Evolutionary conservation across 169 alveolate genomes (phyloP).

Genomic region (Plasmodium knowlesi): DNA sequence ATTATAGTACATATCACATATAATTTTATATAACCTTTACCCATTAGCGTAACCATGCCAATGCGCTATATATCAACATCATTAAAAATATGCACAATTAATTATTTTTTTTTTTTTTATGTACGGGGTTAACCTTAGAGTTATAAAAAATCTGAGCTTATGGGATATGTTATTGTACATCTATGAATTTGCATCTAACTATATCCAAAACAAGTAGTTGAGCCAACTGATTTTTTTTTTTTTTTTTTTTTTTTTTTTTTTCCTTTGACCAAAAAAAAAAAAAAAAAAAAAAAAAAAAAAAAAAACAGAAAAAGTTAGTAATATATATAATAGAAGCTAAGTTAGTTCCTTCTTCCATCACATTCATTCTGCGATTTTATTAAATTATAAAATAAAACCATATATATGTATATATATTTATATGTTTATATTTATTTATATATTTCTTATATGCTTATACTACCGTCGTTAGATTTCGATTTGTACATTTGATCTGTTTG

Average conservation of each 20-base stretch:
- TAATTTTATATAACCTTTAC: background rate
- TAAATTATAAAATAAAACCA: background rate
- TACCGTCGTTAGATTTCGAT: background rate
- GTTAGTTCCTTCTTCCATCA: background rate
- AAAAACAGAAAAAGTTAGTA: background rate
- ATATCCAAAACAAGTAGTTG: background rate
- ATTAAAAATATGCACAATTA: background rate
- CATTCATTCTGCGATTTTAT: background rate
- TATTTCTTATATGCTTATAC: too few relatives aligned
- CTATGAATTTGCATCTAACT: background rate
- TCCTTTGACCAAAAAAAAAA: background rate
- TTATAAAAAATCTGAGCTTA: background rate
- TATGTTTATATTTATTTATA: too few relatives aligned
- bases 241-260: too few relatives aligned
- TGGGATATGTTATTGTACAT: background rate
- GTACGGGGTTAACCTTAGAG: background rate
- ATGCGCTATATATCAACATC: background rate
- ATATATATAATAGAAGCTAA: background rate
- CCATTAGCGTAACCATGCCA: background rate
- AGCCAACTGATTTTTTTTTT: background rate
- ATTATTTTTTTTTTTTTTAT: too few relatives aligned
- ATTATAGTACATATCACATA: background rate
- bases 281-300: too few relatives aligned
- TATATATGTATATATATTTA: too few relatives aligned
- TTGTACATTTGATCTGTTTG: background rate